Conservation (phyloP, 2,329 filamentous ascomycete species). For the Colletotrichum eleusines region DNA sequence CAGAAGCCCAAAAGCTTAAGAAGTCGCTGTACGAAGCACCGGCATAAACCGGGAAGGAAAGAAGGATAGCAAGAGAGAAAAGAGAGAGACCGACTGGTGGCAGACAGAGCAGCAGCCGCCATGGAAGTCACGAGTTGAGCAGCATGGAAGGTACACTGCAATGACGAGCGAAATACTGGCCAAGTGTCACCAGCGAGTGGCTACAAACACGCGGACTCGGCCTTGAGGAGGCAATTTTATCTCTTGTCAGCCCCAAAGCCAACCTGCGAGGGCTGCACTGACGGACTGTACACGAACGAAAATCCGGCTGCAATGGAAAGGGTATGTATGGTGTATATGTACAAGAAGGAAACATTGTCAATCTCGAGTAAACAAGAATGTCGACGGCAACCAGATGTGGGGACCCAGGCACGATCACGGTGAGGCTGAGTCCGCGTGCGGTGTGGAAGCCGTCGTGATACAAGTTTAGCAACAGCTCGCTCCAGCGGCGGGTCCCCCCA, state of each 20-base stretch:
- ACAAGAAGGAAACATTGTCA: slow-evolving; percentile 2
- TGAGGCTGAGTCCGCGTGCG: slow-evolving; percentile 26
- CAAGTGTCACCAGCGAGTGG: neutral
- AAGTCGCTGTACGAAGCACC: neutral
- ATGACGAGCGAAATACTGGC: neutral
- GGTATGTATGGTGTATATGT: neutral
- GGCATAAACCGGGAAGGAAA: too few species aligned
- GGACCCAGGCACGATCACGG: slow-evolving; percentile 3
- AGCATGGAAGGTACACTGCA: neutral
- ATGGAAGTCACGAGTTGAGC: neutral
- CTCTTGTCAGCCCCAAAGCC: slow-evolving; percentile 10
- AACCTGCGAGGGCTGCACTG: slow-evolving; percentile 1
- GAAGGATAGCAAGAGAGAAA: neutral
- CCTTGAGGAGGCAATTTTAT: slow-evolving; percentile 7
- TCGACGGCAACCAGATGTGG: neutral
- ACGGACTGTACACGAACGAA: slow-evolving; percentile 14
- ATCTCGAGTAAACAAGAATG: neutral
- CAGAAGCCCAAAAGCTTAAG: slow-evolving; percentile 33
- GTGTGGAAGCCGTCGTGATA: slow-evolving; percentile 18
- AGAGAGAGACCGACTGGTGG: neutral
- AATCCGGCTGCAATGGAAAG: slow-evolving; percentile 5
- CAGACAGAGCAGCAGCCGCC: neutral
- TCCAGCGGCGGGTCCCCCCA: slow-evolving; percentile 17
- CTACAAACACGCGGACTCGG: slow-evolving; percentile 5
- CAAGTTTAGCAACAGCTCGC: slow-evolving; percentile 40